These are phyloP conservation scores for Talaromyces piceae DNA, from an alignment of 2,329 filamentous ascomycete genomes.

Conservation along the genomic window DNA sequence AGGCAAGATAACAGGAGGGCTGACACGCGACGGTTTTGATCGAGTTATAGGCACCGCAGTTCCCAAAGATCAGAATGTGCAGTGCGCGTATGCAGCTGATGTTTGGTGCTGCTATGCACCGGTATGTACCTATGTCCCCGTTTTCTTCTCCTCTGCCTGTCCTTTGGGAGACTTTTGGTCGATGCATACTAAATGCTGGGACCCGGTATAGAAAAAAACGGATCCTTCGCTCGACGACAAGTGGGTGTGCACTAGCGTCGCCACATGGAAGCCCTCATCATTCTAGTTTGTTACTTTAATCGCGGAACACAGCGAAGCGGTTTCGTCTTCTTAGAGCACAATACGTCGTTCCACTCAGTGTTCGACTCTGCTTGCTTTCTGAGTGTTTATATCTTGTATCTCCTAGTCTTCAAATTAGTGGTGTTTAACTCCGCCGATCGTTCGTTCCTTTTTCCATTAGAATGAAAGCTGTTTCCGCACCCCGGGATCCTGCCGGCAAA, in stretches of 20 bases:
- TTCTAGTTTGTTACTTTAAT: neutral
- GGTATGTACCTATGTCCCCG: constrained; percentile 1
- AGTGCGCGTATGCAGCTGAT: constrained; percentile 7
- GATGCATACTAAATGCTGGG: neutral
- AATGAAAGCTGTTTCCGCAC: no score
- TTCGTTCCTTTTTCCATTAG: no score
- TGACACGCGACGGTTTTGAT: no score
- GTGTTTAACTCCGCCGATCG: no score
- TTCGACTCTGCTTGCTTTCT: no score
- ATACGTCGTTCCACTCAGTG: no score
- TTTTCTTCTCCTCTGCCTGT: neutral
- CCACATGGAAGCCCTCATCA: constrained; percentile 3
- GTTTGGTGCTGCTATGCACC: constrained; percentile 11
- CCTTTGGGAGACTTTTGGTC: neutral
- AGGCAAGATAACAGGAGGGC: no score
- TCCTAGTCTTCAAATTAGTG: no score
- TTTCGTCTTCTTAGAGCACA: no score
- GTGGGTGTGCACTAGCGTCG: constrained; percentile 11
- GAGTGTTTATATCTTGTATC: no score
- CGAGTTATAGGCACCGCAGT: constrained; percentile 7
- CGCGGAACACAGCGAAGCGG: no score
- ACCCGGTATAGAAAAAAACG: neutral
- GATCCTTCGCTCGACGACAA: neutral
- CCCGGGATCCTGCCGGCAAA: no score
- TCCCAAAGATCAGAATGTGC: constrained; percentile 7